These are phyloP conservation scores for Glutinoglossum americanum DNA, from an alignment of 495 filamentous ascomycete genomes.

Conservation along the genomic window DNA sequence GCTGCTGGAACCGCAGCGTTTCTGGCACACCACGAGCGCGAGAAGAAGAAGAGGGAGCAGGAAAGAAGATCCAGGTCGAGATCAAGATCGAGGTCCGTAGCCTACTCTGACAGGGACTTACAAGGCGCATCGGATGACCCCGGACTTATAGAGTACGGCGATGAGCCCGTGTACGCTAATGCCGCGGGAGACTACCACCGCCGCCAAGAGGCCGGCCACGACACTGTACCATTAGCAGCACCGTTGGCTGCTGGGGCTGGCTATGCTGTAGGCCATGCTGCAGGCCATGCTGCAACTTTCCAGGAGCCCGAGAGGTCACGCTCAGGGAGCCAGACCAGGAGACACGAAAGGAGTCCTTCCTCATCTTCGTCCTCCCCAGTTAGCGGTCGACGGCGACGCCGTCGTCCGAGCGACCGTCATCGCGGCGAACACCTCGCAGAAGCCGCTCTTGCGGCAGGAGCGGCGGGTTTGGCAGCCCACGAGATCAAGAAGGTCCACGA, in stretches of 20 bases:
- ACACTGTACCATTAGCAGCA: too few relatives aligned
- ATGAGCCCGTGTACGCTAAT: constrained; percentile 31
- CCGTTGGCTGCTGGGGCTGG: constrained; percentile 17
- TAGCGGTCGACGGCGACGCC: constrained; percentile 22
- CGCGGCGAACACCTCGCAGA: constrained; percentile 33
- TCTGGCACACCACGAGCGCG: constrained; percentile 46
- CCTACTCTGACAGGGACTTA: constrained; percentile 22
- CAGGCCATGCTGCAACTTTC: too few relatives aligned
- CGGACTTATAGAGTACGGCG: constrained; percentile 68
- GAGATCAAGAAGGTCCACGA: constrained; percentile 44
- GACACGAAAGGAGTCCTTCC: constrained; percentile 10
- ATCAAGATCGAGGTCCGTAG: constrained; percentile 23
- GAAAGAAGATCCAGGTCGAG: constrained; percentile 14
- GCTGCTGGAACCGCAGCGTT: constrained; percentile 59
- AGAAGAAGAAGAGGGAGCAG: constrained; percentile 34
- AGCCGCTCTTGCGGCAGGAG: constrained; percentile 46
- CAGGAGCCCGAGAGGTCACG: constrained; percentile 16
- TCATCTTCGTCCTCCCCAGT: neutral
- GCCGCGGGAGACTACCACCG: constrained; percentile 29
- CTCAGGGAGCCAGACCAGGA: constrained; percentile 19
- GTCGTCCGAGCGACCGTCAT: constrained; percentile 35
- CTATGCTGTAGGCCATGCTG: constrained; percentile 8
- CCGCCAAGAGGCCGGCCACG: constrained; percentile 14
- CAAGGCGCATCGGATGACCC: constrained; percentile 37
- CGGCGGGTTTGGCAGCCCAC: constrained; percentile 57